A percentile compares a stretch with the other conserved stretches of the same genome.
phyloP scores from a whole-genome alignment of 352 stramenopile species.

The Pythium guiyangense region DNA sequence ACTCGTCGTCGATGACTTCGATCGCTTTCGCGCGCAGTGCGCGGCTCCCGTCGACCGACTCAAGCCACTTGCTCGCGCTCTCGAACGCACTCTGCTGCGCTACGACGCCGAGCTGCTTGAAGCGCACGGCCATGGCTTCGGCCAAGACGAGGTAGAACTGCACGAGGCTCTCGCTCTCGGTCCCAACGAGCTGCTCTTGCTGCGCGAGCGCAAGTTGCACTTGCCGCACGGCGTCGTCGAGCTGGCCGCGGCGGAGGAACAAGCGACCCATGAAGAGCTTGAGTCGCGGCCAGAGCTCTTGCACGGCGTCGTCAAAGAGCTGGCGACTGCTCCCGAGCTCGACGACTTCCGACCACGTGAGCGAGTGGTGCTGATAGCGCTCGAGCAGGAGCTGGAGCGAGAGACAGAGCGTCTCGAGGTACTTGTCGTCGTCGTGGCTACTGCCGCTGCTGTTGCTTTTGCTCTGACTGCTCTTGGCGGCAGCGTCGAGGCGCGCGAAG shows the following conservation, averaged over 20 bases:
- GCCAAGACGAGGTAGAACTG: slow-evolving; percentile 50
- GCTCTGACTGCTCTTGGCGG: background rate
- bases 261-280: slow-evolving; percentile 53
- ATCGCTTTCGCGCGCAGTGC: slow-evolving; percentile 37
- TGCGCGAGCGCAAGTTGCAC: slow-evolving; percentile 39
- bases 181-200: slow-evolving; percentile 31
- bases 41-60: slow-evolving; percentile 39
- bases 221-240: slow-evolving; percentile 50
- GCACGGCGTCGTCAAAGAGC: slow-evolving; percentile 15
- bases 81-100: slow-evolving; percentile 44
- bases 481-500: slow-evolving; percentile 22
- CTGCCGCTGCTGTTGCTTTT: no score
- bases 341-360: slow-evolving; percentile 34
- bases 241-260: slow-evolving; percentile 42
- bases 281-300: slow-evolving; percentile 32
- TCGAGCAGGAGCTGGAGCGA: slow-evolving; percentile 19
- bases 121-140: slow-evolving; percentile 45
- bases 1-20: slow-evolving; percentile 27
- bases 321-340: slow-evolving; percentile 10
- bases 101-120: slow-evolving; percentile 40
- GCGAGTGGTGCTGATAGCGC: slow-evolving; percentile 10
- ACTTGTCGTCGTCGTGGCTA: slow-evolving; percentile 10
- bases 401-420: slow-evolving; percentile 21
- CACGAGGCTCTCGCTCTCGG: slow-evolving; percentile 28
- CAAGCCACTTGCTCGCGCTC: slow-evolving; percentile 42